Evolutionary conservation across 345 rosid genomes (phyloP).

Genomic region (Arabidopsis suecica): DNA sequence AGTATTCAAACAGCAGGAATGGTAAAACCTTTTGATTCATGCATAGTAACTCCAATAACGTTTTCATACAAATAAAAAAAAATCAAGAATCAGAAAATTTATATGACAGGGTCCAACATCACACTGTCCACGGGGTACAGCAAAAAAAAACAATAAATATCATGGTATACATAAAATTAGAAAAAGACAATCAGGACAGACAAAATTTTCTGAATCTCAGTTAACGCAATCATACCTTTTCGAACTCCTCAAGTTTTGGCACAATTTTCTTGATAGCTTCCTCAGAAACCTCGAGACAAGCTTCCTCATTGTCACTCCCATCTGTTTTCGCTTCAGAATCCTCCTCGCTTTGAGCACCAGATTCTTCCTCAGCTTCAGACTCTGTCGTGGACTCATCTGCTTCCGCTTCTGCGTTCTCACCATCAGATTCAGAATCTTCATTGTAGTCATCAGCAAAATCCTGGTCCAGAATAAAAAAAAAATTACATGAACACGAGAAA

Average conservation of each 20-base stretch:
- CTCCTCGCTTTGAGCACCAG: slow-evolving; percentile 69
- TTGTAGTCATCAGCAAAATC: slow-evolving; percentile 75
- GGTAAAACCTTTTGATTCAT: neutral
- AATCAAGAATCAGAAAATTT: slow-evolving; percentile 4
- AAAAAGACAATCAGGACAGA: slow-evolving; percentile 17
- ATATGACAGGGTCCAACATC: neutral
- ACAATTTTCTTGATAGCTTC: slow-evolving; percentile 80
- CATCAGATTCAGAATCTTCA: slow-evolving; percentile 72
- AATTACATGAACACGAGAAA: neutral
- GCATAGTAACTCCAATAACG: neutral
- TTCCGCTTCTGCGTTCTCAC: slow-evolving; percentile 62
- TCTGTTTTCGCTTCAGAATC: slow-evolving; percentile 78
- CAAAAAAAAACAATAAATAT: neutral
- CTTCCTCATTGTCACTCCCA: slow-evolving; percentile 72
- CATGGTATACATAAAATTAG: neutral
- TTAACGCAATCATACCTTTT: slow-evolving; percentile 56
- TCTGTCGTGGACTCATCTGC: slow-evolving; percentile 69
- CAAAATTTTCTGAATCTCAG: slow-evolving; percentile 9
- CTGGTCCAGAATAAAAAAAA: slow-evolving; percentile 52
- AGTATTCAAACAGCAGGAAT: neutral
- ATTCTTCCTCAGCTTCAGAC: slow-evolving; percentile 88
- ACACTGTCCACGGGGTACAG: neutral
- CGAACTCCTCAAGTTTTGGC: slow-evolving; percentile 79
- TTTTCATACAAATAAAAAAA: neutral
- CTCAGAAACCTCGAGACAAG: slow-evolving; percentile 71